phyloP scores from a whole-genome alignment of 805 yeast genomes.

The Candida hungchunana region DNA sequence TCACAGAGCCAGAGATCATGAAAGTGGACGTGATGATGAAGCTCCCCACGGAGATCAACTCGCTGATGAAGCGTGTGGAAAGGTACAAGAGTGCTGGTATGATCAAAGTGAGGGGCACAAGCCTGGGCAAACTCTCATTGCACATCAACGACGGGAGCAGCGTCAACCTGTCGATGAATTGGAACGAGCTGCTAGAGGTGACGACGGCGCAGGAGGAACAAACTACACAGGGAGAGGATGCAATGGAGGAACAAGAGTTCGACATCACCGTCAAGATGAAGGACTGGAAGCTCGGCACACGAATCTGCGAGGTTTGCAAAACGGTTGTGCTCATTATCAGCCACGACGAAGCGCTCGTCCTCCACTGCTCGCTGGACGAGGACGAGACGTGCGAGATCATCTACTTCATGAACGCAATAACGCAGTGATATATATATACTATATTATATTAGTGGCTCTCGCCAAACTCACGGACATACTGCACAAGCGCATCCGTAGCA shows the following conservation, averaged over 20 bases:
- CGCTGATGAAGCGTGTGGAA: constrained; percentile 59
- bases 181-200: constrained; percentile 53
- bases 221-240: constrained; percentile 10
- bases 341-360: constrained; percentile 52
- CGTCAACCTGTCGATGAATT: constrained; percentile 45
- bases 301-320: constrained; percentile 56
- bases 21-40: constrained; percentile 52
- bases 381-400: constrained; percentile 60
- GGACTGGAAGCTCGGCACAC: constrained; percentile 68
- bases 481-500: constrained; percentile 13
- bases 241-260: constrained; percentile 29
- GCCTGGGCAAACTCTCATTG: constrained; percentile 46
- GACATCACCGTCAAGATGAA: constrained; percentile 49
- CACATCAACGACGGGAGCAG: constrained; percentile 52
- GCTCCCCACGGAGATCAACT: constrained; percentile 42
- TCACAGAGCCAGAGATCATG: constrained; percentile 60
- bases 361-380: constrained; percentile 65
- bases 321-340: constrained; percentile 56
- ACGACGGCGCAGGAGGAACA: constrained; percentile 22
- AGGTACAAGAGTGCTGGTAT: constrained; percentile 53
- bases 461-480: constrained; percentile 14
- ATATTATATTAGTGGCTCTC: constrained; percentile 35
- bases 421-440: constrained; percentile 23
- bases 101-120: constrained; percentile 46
- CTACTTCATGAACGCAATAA: constrained; percentile 45